These are phyloP conservation scores for Podila horticola DNA, from an alignment of 192 early-diverging fungal species.

Conservation along the genomic window DNA sequence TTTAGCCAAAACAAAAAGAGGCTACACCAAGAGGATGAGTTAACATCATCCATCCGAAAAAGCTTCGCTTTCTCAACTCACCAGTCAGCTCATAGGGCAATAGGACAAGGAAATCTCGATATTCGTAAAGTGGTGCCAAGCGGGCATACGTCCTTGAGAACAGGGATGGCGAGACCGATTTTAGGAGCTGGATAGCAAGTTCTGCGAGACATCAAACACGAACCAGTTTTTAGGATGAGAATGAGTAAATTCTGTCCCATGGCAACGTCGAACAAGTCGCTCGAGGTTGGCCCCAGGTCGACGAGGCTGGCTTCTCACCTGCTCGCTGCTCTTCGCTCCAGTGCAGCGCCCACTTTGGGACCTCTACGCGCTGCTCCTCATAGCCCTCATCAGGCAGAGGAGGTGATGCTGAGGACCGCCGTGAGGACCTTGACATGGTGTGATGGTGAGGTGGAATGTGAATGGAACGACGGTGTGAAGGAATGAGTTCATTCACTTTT, in stretches of 20 bases:
- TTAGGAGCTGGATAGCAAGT: constrained; percentile 36
- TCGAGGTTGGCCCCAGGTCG: no score
- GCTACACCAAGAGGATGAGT: no score
- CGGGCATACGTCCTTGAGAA: constrained; percentile 39
- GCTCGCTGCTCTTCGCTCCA: constrained; percentile 63
- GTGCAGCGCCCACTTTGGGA: constrained; percentile 46
- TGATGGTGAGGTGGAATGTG: background rate
- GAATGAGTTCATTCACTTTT: background rate
- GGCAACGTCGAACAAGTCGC: background rate
- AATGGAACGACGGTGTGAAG: background rate
- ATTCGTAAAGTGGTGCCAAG: constrained; percentile 30
- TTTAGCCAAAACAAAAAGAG: no score
- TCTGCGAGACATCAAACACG: constrained; percentile 10
- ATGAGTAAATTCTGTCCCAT: background rate
- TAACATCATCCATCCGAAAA: no score
- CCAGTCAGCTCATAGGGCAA: constrained; percentile 43
- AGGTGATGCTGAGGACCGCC: constrained; percentile 30
- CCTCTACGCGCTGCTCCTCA: constrained; percentile 53
- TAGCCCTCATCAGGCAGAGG: constrained; percentile 52
- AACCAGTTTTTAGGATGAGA: background rate
- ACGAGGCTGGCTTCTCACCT: constrained; percentile 8
- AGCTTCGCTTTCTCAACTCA: background rate
- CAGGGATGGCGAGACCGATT: constrained; percentile 44
- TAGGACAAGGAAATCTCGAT: constrained; percentile 43
- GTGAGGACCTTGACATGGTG: constrained; percentile 27